These are phyloP conservation scores for Torrubiellomyces zombiae DNA, from an alignment of 2,329 filamentous ascomycete species.

Conservation along the genomic window DNA sequence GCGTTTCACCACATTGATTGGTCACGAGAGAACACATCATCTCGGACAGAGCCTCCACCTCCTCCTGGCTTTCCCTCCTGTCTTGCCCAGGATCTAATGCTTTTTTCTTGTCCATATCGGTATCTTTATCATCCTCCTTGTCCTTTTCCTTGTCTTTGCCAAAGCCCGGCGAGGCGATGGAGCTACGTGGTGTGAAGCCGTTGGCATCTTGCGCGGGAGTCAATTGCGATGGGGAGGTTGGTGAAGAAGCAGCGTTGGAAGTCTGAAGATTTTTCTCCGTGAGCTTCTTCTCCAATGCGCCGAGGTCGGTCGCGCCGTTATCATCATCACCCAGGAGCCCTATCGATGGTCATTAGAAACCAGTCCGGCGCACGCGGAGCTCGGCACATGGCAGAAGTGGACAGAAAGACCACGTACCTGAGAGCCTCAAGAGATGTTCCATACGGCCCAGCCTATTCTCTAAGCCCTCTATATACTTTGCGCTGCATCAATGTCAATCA, in stretches of 20 bases:
- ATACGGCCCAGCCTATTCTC: slow-evolving; percentile 92
- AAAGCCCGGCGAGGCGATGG: slow-evolving; percentile 36
- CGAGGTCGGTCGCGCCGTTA: slow-evolving; percentile 70
- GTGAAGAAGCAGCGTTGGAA: slow-evolving; percentile 27
- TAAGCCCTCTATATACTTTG: slow-evolving; percentile 93
- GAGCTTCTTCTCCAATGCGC: slow-evolving; percentile 66
- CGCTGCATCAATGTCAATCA: slow-evolving; percentile 32
- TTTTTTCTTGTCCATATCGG: slow-evolving; percentile 13
- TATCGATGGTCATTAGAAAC: slow-evolving; percentile 13
- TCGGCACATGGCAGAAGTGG: not conserved
- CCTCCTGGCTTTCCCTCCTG: slow-evolving; percentile 37
- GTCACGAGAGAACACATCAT: slow-evolving; percentile 99
- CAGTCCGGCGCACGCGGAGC: too few relatives aligned
- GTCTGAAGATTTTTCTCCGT: slow-evolving; percentile 38
- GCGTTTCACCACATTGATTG: slow-evolving; percentile 83
- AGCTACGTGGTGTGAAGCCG: slow-evolving; percentile 33
- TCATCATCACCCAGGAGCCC: slow-evolving; percentile 75
- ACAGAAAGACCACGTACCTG: slow-evolving; percentile 30
- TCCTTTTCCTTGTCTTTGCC: slow-evolving; percentile 17
- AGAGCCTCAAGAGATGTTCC: slow-evolving; percentile 79
- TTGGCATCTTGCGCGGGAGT: slow-evolving; percentile 24
- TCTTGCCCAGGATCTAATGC: slow-evolving; percentile 22
- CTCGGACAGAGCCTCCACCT: slow-evolving; percentile 80
- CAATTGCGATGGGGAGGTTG: slow-evolving; percentile 33
- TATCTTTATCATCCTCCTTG: too few relatives aligned